Evolutionary conservation across 2,329 filamentous ascomycete genomes (phyloP), one percentile per base, ranked within the genome.

Genomic region (Myriosclerotinia scirpicola): DNA sequence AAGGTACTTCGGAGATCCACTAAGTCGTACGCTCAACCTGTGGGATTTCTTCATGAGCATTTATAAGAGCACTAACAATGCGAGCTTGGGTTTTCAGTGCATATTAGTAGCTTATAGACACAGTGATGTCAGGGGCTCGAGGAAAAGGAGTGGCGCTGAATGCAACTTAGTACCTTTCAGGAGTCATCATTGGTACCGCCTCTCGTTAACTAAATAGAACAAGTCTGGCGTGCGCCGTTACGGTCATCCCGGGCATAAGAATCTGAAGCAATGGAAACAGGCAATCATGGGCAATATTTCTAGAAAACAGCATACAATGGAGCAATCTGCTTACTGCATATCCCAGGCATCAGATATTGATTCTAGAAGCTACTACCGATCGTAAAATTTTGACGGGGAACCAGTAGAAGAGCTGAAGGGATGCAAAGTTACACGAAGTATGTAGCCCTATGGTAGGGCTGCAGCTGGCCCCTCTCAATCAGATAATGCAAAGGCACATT

Each of bases 361-460:
- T 60, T 26, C 9, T 26, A 50, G 30, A 50, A 50, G n/a, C 17
- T 38, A 50, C 42, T n/a, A 30, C 12, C 20, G 14, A 26, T 60
- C n/a, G 30, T 60, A 50, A 26, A 58, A 36, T 17, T 20, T 34
- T 42, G 44, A 44, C 14, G 8, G 17, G 12, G 15, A 14, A 30
- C 17, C 34, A 52, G 2, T 22, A 53, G 22, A 60, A 60, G 44
- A 46, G 14, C 34, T 14, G n/a, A 59, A 40, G 50, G 30, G 3
- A 50, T 38, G n/a, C 40, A 42, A 42, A 26, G 46, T n/a, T 5
- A 4, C 30, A 44, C 36, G 14, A 58, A 36, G 30, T 8, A 11
- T 40, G 14, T 50, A 65, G 63, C 63, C 63, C 36, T 65, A 65
- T 9, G 5, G 1, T 65, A 65, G 63, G 63, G 63, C 63, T 65